These are phyloP conservation scores for Annona squamosa DNA, from an alignment of 164 flowering plant genomes.

Conservation along the genomic window DNA sequence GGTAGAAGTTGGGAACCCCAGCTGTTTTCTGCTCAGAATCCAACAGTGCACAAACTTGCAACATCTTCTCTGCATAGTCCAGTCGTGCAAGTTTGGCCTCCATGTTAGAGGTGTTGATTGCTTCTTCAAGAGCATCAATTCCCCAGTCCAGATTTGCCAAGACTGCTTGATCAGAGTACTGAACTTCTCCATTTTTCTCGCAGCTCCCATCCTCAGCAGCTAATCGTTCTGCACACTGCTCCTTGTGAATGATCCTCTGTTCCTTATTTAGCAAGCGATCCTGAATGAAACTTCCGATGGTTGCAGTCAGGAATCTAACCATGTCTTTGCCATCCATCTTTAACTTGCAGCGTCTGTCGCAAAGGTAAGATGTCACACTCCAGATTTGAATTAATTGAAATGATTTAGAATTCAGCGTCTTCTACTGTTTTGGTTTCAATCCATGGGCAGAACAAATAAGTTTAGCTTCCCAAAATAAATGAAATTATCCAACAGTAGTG, in stretches of 20 bases:
- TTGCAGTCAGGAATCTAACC: constrained; percentile 34
- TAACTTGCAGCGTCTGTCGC: constrained; percentile 43
- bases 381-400: neutral
- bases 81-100: constrained; percentile 66
- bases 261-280: constrained; percentile 51
- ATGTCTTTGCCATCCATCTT: constrained; percentile 52
- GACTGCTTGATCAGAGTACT: constrained; percentile 75
- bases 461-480: neutral
- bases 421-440: neutral
- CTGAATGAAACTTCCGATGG: constrained; percentile 49
- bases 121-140: constrained; percentile 81
- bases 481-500: neutral
- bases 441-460: neutral
- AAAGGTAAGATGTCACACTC: neutral
- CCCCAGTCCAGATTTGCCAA: constrained; percentile 83
- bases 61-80: constrained; percentile 71
- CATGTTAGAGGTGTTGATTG: constrained; percentile 52
- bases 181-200: constrained; percentile 34
- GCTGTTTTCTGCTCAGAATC: constrained; percentile 53
- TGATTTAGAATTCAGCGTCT: neutral
- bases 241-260: constrained; percentile 53
- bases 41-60: constrained; percentile 79
- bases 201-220: constrained; percentile 52
- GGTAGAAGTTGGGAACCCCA: constrained; percentile 72
- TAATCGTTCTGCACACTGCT: constrained; percentile 74